Evolutionary conservation across 257 asterid species (phyloP), one percentile per base, ranked within the genome.

Genomic region (Datura wrightii): DNA sequence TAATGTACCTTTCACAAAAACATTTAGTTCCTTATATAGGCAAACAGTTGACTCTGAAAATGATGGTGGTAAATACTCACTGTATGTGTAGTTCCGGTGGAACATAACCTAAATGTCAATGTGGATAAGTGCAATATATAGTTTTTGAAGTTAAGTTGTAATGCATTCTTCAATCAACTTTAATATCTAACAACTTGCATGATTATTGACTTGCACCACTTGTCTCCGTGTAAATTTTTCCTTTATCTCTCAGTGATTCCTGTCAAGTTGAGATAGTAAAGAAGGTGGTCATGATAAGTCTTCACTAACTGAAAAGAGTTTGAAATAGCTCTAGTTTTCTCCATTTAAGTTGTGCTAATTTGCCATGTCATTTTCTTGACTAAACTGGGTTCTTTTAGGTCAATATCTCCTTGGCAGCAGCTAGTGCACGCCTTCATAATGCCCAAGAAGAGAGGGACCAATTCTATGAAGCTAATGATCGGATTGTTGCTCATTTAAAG

Each of bases 401-500:
- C 86, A 95, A 95, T 89, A 90, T 82, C 88, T 92, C 97, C 81
- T 90, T 97, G 92, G 91, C 97, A 90, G 93, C 98, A 80, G 97
- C 90, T 83, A 91, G 89, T 90, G 94, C 93, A 80, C 98, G 99
- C 83, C 96, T 94, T 82, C 98, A 86, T 85, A 95, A 94, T 83
- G 93, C 74, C 85, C 90, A 72, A 81, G 99, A 97, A 85, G 99
- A 97, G 89, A 97, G 97, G 89, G 99, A 94, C 84, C 98, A 97
- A 84, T 97, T 97, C 90, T 97, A 92, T 85, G 98, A 97, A 56
- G 99, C 99, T 84, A 97, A 97, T 88, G 99, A 95, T 89, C 95
- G 95, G 87, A 90, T 97, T 89, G 96, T 97, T 88, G 90, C 99
- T 79, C 99, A 92, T 89, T 84, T 97, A 71, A 95, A 92, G 89